phyloP scores from a whole-genome alignment of 2,329 filamentous ascomycete genomes.

The Cladosporium sp. region DNA sequence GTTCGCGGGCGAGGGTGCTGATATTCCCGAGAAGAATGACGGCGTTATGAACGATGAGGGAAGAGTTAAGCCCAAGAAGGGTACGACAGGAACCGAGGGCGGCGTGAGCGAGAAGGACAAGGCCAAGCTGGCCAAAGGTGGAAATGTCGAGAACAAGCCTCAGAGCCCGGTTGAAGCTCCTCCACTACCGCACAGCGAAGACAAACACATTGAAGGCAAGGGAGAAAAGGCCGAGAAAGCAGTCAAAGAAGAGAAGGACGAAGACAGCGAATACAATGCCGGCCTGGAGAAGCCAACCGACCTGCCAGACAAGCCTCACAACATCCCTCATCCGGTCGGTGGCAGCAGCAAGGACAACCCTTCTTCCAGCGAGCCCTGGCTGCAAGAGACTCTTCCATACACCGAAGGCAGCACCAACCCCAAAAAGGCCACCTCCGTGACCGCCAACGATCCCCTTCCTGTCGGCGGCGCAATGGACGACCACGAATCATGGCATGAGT shows the following conservation, averaged over 20 bases:
- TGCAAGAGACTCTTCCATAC: constrained; percentile 41
- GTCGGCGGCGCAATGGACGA: constrained; percentile 20
- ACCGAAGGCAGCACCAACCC: constrained; percentile 37
- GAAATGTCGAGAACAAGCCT: constrained; percentile 70
- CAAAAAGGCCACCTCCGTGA: constrained; percentile 34
- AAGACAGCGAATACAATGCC: constrained; percentile 35
- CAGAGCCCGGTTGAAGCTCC: constrained; percentile 83
- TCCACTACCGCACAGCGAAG: constrained; percentile 77
- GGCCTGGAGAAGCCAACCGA: constrained; percentile 53
- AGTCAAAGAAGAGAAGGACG: constrained; percentile 39
- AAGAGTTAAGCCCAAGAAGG: constrained; percentile 73
- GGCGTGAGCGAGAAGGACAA: constrained; percentile 87
- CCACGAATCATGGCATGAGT: constrained; percentile 33
- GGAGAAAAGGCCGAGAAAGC: constrained; percentile 35
- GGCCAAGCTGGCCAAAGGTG: constrained; percentile 66
- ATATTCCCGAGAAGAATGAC: constrained; percentile 60
- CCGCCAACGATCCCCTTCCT: constrained; percentile 26
- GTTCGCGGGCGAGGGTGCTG: constrained; percentile 49
- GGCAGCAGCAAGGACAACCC: constrained; percentile 19
- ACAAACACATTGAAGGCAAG: constrained; percentile 60
- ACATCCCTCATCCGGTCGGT: constrained; percentile 64
- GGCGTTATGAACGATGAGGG: constrained; percentile 93
- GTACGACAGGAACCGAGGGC: constrained; percentile 84
- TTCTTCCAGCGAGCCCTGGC: constrained; percentile 26
- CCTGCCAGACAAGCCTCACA: constrained; percentile 75